Evolutionary conservation across 164 flowering plant genomes (phyloP), one percentile per base, ranked within the genome.

Genomic region (Houttuynia cordata): DNA sequence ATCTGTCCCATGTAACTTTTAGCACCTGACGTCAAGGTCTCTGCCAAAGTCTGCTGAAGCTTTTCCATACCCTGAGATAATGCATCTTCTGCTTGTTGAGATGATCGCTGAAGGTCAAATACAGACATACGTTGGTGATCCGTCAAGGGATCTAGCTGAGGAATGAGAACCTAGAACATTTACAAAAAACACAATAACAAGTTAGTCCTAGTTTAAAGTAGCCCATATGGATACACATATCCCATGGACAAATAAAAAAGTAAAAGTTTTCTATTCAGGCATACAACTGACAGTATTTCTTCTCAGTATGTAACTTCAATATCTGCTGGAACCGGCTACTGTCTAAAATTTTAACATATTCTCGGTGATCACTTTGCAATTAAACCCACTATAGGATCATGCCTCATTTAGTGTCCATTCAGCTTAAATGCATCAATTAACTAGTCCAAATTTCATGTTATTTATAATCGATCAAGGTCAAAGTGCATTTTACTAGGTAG

Each of bases 51-150:
- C 56, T 74, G 76, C 72, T 83, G 93, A 42, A 93, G 92, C 72
- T 81, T 86, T 0, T 83, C 92, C 98, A 93, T 82, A 57, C 98
- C 98, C 66, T 86, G 97, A 24, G 90, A 75, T 51, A 93, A 85
- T 40, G 98, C 96, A 65, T 93, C 98, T 75, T 93, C 98, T n/a
- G 88, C 92, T 75, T 93, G 97, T 71, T 81, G 88, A 73, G 96
- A 87, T 30, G 96, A 81, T 54, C 81, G 86, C 67, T 62, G 74
- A 55, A 93, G 85, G 67, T 74, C 88, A 51, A 51, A 62, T 14
- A 84, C 77, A 15, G 78, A 81, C 59, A 68, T 1, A 49, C 69
- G 10, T 66, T 92, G 98, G 53, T 79, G 76, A 0, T 92, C 91
- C 25, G 91, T 61, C 73, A 92, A 71, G 24, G 81, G 76, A 4